phyloP scores from a whole-genome alignment of 768 basidiomycete genomes.

The Tricholoma furcatifolium region DNA sequence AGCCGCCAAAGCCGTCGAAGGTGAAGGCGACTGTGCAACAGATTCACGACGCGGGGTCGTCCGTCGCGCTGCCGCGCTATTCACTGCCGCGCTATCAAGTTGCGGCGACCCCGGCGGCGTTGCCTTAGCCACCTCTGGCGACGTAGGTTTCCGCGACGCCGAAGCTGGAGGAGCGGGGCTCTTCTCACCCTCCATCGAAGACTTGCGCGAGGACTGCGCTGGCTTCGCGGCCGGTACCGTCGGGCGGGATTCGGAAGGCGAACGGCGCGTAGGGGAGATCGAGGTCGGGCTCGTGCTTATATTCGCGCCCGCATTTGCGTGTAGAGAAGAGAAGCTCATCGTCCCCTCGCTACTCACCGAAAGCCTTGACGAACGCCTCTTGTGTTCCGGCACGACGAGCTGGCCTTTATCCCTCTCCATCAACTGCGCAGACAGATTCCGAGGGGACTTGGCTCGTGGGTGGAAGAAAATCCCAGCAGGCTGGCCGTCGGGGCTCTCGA shows the following conservation, averaged over 20 bases:
- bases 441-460: slow-evolving; percentile 51
- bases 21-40: neutral
- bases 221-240: slow-evolving; percentile 1
- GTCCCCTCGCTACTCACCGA: slow-evolving; percentile 20
- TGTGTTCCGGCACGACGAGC: slow-evolving; percentile 24
- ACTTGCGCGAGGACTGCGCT: slow-evolving; percentile 10
- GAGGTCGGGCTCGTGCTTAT: slow-evolving; percentile 18
- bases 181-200: slow-evolving; percentile 2
- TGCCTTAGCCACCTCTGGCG: slow-evolving; percentile 4
- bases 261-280: slow-evolving; percentile 11
- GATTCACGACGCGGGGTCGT: slow-evolving; percentile 3
- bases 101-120: slow-evolving; percentile 15
- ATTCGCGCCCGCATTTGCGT: no score
- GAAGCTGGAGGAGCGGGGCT: no score
- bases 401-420: slow-evolving; percentile 51
- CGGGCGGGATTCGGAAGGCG: neutral
- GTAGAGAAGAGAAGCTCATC: slow-evolving; percentile 34
- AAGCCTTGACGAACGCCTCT: slow-evolving; percentile 19
- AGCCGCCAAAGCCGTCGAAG: slow-evolving; percentile 26
- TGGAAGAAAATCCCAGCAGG: slow-evolving; percentile 97
- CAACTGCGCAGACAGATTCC: slow-evolving; percentile 33
- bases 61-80: slow-evolving; percentile 1
- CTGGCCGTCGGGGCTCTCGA: slow-evolving; percentile 91
- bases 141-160: neutral
- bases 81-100: slow-evolving; percentile 1